Base-by-base conservation (phyloP, 2,329 filamentous ascomycete genomes). In the Aspergillus felis region DNA sequence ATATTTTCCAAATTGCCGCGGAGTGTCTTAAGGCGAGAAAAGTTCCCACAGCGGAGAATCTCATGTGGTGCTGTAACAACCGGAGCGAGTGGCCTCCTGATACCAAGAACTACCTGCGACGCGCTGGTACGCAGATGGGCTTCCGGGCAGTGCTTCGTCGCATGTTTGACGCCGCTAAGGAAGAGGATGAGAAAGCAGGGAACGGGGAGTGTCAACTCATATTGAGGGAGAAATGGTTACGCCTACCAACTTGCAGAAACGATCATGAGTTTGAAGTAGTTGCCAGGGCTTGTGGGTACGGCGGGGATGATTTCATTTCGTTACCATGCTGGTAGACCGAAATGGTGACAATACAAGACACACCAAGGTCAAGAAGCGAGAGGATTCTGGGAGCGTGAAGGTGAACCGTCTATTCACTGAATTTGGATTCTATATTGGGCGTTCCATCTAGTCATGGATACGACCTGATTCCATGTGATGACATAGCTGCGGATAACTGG, bases 241-340 rank as follows among this genome's bases (percentile, higher is more conserved):
- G 48, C 20, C 51, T 73, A 49, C 65, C 67, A 42, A 58, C 60
- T 51, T 76, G 72, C 61, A 66, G 72, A 56, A 74, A 76, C 56
- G 71, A 75, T 57, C 61, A 67, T 59, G 72, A 76, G 59, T 75
- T 72, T 65, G 67, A 65, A 27, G 69, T 70, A 57, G 68, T 71
- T 51, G 68, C 66, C 53, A 56, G 63, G 50, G 58, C 58, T 41
- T 73, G 68, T 57, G 68, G 64, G 48, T 64, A 61, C 48, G 50
- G 42, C 35, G 28, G 22, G 22, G 55, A 57, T 57, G 44, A 57
- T 53, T 28, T 54, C 10, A 51, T 53, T 42, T 57, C 49, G 42
- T 53, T 57, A 42, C 27, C 28, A 51, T 53, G 28, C 2, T 42
- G 35, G 46, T 54, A 57, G 56, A 57, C 38, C 10, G 38, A 54